Evolutionary conservation across 2,329 filamentous ascomycete species (phyloP).

Genomic region (Beauveria sp.): DNA sequence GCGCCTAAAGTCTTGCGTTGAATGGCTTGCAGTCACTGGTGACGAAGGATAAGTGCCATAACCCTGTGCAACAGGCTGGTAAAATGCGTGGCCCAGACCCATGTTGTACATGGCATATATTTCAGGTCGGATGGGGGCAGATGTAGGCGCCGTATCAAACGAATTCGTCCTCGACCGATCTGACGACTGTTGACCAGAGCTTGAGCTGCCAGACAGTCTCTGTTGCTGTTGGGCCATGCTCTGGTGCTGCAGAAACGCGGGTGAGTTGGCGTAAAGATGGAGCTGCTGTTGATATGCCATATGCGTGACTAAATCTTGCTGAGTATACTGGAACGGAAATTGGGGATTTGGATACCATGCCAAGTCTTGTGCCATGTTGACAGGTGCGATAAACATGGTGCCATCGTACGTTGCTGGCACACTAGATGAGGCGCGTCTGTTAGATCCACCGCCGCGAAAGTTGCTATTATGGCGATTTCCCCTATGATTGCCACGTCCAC

Average conservation of each 20-base stretch:
- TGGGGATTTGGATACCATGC: constrained; percentile 40
- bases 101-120: constrained; percentile 44
- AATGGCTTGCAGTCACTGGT: constrained; percentile 37
- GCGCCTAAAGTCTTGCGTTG: constrained; percentile 46
- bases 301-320: constrained; percentile 33
- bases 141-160: constrained; percentile 53
- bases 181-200: constrained; percentile 24
- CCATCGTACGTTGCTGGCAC: constrained; percentile 40
- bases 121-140: constrained; percentile 50
- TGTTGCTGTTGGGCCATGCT: constrained; percentile 21
- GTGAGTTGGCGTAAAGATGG: constrained; percentile 28
- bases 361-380: constrained; percentile 39
- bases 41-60: constrained; percentile 51
- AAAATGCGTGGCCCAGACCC: constrained; percentile 36
- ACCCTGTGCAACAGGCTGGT: constrained; percentile 33
- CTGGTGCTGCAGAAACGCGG: constrained; percentile 29
- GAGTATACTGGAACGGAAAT: constrained; percentile 33
- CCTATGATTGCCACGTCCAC: constrained; percentile 41
- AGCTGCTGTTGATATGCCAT: constrained; percentile 33
- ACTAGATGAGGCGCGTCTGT: constrained; percentile 45
- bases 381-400: constrained; percentile 36
- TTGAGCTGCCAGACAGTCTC: constrained; percentile 20
- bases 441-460: constrained; percentile 34
- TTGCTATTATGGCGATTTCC: constrained; percentile 40
- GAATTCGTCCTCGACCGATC: constrained; percentile 55